These are phyloP conservation scores for Claviceps africana DNA, from an alignment of 2,329 filamentous ascomycete genomes.

Conservation along the genomic window DNA sequence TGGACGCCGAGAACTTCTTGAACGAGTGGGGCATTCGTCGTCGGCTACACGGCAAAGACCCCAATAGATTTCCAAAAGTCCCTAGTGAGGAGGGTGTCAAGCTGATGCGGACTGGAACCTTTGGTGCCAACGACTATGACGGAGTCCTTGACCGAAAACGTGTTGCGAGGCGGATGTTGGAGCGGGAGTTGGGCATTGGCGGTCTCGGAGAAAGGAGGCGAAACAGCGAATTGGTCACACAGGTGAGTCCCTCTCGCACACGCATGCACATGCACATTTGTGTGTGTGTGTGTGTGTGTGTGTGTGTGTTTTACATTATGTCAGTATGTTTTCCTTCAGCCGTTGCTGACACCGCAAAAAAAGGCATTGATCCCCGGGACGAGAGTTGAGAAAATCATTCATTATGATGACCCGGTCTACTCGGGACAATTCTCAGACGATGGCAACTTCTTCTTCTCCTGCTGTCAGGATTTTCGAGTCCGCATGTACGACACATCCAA, in stretches of 20 bases:
- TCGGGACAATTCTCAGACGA: conserved; percentile 95
- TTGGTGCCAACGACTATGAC: conserved; percentile 53
- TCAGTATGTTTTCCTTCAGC: too few relatives aligned
- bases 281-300: background rate
- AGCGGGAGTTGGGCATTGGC: conserved; percentile 67
- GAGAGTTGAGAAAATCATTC: conserved; percentile 71
- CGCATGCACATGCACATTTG: background rate
- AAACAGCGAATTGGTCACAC: conserved; percentile 52
- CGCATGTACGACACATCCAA: conserved; percentile 97
- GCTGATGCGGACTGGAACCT: conserved; percentile 70
- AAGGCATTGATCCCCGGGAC: conserved; percentile 65
- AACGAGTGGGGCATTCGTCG: conserved; percentile 32
- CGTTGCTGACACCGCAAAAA: background rate
- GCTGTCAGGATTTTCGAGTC: conserved; percentile 83
- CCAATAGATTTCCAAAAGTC: conserved; percentile 61
- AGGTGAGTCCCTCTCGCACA: conserved; percentile 30
- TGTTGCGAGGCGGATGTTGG: conserved; percentile 58
- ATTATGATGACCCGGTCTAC: conserved; percentile 76
- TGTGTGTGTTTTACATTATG: too few relatives aligned
- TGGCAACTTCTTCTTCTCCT: conserved; percentile 92
- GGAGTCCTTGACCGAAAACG: conserved; percentile 41
- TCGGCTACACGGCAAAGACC: conserved; percentile 27
- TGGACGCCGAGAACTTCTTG: conserved; percentile 21
- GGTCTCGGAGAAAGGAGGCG: conserved; percentile 42
- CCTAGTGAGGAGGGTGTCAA: conserved; percentile 64